Evolutionary conservation across 139 green algal genomes (phyloP).

Genomic region (Chlamydomonas asymmetrica): DNA sequence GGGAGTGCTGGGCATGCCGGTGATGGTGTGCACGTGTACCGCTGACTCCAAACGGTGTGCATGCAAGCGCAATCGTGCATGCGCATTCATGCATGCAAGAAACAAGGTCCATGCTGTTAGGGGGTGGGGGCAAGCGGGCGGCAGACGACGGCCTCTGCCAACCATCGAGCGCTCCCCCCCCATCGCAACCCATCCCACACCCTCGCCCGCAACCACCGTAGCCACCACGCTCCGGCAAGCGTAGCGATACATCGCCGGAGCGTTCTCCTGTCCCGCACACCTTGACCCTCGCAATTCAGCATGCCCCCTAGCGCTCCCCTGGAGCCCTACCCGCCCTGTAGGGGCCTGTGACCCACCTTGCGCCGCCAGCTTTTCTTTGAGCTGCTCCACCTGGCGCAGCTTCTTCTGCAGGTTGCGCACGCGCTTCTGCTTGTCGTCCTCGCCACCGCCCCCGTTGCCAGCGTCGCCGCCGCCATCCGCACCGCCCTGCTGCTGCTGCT

Average conservation of each 20-base stretch:
- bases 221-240: background rate
- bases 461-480: background rate
- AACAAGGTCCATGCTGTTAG: too few relatives aligned
- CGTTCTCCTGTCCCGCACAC: background rate
- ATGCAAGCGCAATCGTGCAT: too few relatives aligned
- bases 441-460: slow-evolving; percentile 4
- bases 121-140: too few relatives aligned
- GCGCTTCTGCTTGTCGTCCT: slow-evolving; percentile 55
- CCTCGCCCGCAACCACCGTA: background rate
- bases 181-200: too few relatives aligned
- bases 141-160: too few relatives aligned
- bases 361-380: slow-evolving; percentile 59
- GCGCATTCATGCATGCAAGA: background rate
- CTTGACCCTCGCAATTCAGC: background rate
- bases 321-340: background rate
- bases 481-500: slow-evolving; percentile 1
- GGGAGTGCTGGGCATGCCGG: too few relatives aligned
- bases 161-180: too few relatives aligned
- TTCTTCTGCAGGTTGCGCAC: slow-evolving; percentile 75
- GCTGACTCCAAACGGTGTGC: too few relatives aligned
- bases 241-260: background rate
- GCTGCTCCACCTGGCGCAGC: slow-evolving; percentile 64
- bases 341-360: slow-evolving; percentile 16
- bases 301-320: background rate
- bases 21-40: too few relatives aligned